These are phyloP conservation scores for Lachnellula occidentalis DNA, from an alignment of 2,329 filamentous ascomycete genomes.

Conservation along the genomic window DNA sequence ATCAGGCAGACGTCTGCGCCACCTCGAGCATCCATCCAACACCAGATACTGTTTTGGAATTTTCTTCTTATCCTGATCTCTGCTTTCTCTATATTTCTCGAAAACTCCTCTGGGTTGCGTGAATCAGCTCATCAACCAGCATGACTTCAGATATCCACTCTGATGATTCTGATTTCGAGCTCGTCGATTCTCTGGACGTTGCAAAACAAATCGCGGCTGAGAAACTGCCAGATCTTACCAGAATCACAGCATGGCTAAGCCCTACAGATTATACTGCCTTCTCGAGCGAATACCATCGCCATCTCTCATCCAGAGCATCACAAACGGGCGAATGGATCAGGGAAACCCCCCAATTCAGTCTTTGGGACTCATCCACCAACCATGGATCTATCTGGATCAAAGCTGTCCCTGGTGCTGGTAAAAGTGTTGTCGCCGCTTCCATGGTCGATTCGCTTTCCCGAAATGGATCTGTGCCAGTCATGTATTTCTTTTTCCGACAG, in stretches of 20 bases:
- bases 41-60: no score
- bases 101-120: no score
- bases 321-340: conserved; percentile 21
- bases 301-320: conserved; percentile 13
- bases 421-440: conserved; percentile 35
- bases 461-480: conserved; percentile 18
- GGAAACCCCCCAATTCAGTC: conserved; percentile 13
- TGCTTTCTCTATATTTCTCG: no score
- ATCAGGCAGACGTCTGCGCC: no score
- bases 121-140: neutral
- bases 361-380: conserved; percentile 20
- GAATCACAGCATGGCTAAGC: conserved; percentile 4
- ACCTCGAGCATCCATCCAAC: no score
- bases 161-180: neutral
- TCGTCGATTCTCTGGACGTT: neutral
- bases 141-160: neutral
- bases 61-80: no score
- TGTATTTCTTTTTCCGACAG: conserved; percentile 37
- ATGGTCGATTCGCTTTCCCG: conserved; percentile 21
- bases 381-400: conserved; percentile 41
- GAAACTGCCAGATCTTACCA: neutral
- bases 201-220: neutral
- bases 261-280: conserved; percentile 19
- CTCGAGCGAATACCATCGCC: conserved; percentile 17
- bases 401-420: conserved; percentile 40